phyloP scores from a whole-genome alignment of 768 basidiomycete genomes.

The Russula lepida region DNA sequence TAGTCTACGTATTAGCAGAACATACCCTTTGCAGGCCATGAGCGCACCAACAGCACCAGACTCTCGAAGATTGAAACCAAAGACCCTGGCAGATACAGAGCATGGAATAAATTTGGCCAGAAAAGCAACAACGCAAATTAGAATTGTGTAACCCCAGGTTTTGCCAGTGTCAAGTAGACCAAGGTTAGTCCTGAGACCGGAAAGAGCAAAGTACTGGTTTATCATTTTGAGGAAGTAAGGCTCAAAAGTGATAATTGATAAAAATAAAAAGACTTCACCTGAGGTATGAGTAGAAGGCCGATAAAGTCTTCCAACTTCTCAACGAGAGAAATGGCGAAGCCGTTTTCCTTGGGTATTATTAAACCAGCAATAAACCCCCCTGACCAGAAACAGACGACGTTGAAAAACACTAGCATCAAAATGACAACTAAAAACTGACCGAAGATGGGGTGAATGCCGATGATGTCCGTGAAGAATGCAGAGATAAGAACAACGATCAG shows the following conservation, averaged over 20 bases:
- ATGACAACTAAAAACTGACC: constrained; percentile 28
- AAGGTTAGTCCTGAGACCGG: constrained; percentile 74
- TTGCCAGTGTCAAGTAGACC: constrained; percentile 65
- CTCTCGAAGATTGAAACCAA: constrained; percentile 70
- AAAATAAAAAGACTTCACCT: constrained; percentile 39
- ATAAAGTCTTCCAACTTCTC: constrained; percentile 89
- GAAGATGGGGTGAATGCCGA: constrained; percentile 68
- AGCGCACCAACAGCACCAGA: constrained; percentile 74
- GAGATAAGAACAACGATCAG: constrained; percentile 65
- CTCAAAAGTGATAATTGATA: not conserved
- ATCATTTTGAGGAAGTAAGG: constrained; percentile 13
- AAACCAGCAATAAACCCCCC: constrained; percentile 80
- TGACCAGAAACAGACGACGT: constrained; percentile 25
- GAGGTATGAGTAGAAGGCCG: constrained; percentile 61
- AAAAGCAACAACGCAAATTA: constrained; percentile 71
- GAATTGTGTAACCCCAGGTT: constrained; percentile 74
- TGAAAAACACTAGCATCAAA: not conserved
- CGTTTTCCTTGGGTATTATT: constrained; percentile 75
- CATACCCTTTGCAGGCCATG: constrained; percentile 86
- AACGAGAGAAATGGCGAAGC: constrained; percentile 69
- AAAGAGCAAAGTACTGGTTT: constrained; percentile 65
- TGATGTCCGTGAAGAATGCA: constrained; percentile 82
- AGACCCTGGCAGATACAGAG: constrained; percentile 44
- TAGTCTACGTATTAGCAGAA: constrained; percentile 5
- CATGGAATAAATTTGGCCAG: constrained; percentile 72